A percentile compares a stretch with the other conserved stretches of the same genome.
phyloP scores from a whole-genome alignment of 805 yeast genomes.

The Suhomyces kilbournensis region DNA sequence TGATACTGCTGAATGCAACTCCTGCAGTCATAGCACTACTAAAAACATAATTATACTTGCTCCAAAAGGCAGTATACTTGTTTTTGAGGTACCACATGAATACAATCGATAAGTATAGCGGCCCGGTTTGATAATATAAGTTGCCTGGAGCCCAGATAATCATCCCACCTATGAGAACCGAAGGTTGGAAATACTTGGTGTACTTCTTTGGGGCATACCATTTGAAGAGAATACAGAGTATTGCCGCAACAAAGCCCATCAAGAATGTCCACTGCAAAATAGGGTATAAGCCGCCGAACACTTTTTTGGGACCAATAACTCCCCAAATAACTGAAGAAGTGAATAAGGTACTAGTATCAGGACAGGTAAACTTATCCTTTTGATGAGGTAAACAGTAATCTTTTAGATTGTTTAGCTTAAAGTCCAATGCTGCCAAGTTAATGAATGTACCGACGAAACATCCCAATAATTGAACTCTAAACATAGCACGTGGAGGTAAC shows the following conservation, averaged over 20 bases:
- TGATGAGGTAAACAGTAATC: conserved; percentile 19
- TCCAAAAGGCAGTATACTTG: conserved; percentile 32
- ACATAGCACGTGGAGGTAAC: conserved; percentile 51
- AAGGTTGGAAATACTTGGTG: conserved; percentile 32
- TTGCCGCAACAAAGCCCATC: conserved; percentile 28
- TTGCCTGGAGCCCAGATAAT: conserved; percentile 33
- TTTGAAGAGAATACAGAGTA: conserved; percentile 16
- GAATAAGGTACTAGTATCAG: conserved; percentile 35
- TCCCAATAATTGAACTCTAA: conserved; percentile 22
- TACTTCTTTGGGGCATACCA: conserved; percentile 14
- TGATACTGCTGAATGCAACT: conserved; percentile 32
- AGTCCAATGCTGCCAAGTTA: conserved; percentile 19
- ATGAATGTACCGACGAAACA: conserved; percentile 18
- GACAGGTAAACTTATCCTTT: conserved; percentile 27
- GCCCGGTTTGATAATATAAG: conserved; percentile 28
- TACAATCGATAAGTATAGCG: conserved; percentile 23
- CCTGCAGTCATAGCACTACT: conserved; percentile 32
- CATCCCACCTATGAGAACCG: conserved; percentile 32
- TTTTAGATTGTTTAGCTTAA: conserved; percentile 12
- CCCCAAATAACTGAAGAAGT: conserved; percentile 66
- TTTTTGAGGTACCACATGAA: conserved; percentile 30
- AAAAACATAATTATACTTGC: conserved; percentile 33
- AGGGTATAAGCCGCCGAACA: conserved; percentile 31
- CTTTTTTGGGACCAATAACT: conserved; percentile 37
- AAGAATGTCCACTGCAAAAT: conserved; percentile 32